These are phyloP conservation scores for Starmerella etchellsii DNA, from an alignment of 805 yeast species.

Conservation along the genomic window DNA sequence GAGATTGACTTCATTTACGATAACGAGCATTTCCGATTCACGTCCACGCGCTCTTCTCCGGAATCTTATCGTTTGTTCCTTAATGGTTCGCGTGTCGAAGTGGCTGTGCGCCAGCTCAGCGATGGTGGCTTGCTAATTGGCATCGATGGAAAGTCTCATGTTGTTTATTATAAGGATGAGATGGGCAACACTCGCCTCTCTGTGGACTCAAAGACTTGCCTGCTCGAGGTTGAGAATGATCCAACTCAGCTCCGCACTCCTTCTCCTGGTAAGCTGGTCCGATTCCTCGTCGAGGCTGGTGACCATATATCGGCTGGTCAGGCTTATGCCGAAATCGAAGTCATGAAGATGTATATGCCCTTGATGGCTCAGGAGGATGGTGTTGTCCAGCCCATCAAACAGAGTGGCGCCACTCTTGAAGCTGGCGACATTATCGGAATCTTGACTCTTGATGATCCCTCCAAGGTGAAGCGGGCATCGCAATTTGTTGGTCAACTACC, in stretches of 20 bases:
- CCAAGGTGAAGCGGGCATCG: conserved; percentile 90
- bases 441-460: conserved; percentile 87
- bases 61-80: conserved; percentile 80
- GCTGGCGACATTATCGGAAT: conserved; percentile 98
- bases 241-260: conserved; percentile 98
- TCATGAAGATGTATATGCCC: conserved; percentile 99
- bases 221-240: conserved; percentile 89
- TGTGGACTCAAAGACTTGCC: conserved; percentile 89
- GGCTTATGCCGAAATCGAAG: conserved; percentile 96
- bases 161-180: conserved; percentile 96
- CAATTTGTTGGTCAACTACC: conserved; percentile 93
- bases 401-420: conserved; percentile 92
- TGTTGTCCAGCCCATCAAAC: conserved; percentile 79
- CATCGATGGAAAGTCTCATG: conserved; percentile 83
- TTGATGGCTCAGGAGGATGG: conserved; percentile 89
- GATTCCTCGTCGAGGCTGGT: conserved; percentile 86
- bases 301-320: conserved; percentile 87
- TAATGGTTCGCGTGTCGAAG: conserved; percentile 82
- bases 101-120: conserved; percentile 74
- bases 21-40: conserved; percentile 82
- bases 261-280: conserved; percentile 95
- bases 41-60: conserved; percentile 82
- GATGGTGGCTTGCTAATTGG: conserved; percentile 90
- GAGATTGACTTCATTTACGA: conserved; percentile 94
- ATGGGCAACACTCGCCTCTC: conserved; percentile 88